phyloP scores from a whole-genome alignment of 2,329 filamentous ascomycete species.

The Penicillium decumbens region DNA sequence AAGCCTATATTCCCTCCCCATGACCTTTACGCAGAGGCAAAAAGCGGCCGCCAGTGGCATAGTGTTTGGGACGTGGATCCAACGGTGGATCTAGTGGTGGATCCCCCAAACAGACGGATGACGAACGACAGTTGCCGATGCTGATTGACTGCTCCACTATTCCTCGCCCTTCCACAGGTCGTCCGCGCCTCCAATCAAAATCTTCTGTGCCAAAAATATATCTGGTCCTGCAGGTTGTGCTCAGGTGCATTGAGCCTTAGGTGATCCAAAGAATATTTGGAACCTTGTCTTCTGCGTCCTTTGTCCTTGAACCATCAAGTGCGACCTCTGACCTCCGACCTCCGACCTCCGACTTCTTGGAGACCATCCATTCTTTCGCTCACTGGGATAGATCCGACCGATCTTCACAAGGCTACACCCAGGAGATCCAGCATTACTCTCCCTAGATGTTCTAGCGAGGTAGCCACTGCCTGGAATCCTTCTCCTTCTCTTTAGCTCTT shows the following conservation, averaged over 20 bases:
- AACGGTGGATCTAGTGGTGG: slow-evolving; percentile 14
- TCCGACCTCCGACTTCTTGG: neutral
- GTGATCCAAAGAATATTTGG: neutral
- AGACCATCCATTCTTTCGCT: neutral
- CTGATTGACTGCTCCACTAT: slow-evolving; percentile 5
- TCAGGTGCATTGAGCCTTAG: neutral
- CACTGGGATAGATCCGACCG: slow-evolving; percentile 2
- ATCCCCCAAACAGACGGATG: slow-evolving; percentile 10
- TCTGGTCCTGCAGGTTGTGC: slow-evolving; percentile 13
- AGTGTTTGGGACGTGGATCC: slow-evolving; percentile 13
- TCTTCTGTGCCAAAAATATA: slow-evolving; percentile 24
- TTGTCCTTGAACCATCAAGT: neutral
- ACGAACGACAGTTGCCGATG: slow-evolving; percentile 17
- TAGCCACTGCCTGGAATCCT: neutral
- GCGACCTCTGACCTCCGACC: neutral
- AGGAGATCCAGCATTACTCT: slow-evolving; percentile 13
- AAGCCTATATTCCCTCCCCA: neutral
- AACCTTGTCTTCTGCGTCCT: neutral
- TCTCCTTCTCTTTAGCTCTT: neutral
- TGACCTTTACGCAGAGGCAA: slow-evolving; percentile 2
- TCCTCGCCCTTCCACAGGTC: slow-evolving; percentile 9
- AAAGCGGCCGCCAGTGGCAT: slow-evolving; percentile 1
- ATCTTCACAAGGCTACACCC: slow-evolving; percentile 8
- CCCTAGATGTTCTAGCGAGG: slow-evolving; percentile 10
- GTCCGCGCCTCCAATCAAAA: slow-evolving; percentile 21